Conservation (phyloP, 331 rosid species). For the Malus hybrid region DNA sequence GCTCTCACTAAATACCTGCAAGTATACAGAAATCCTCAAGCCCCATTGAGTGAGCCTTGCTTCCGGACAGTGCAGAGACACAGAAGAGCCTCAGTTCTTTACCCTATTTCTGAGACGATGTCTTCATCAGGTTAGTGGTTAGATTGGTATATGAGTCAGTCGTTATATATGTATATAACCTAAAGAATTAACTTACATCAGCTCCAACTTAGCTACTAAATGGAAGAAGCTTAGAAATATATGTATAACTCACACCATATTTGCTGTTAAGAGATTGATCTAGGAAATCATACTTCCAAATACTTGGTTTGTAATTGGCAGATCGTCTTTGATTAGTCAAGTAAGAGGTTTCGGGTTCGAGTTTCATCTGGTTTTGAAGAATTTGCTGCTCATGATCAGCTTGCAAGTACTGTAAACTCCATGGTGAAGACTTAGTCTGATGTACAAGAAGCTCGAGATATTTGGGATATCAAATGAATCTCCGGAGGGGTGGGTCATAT, state of each 20-base stretch:
- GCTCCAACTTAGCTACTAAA: conserved; percentile 18
- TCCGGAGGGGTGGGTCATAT: background rate
- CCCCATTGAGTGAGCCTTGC: too few relatives aligned
- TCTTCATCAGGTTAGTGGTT: too few relatives aligned
- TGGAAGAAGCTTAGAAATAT: background rate
- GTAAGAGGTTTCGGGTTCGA: background rate
- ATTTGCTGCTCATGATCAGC: background rate
- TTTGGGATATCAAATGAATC: background rate
- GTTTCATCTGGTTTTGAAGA: background rate
- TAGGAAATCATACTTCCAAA: conserved; percentile 38
- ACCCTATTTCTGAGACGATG: too few relatives aligned
- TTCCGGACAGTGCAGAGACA: too few relatives aligned
- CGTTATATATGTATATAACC: too few relatives aligned
- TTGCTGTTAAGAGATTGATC: conserved; percentile 29
- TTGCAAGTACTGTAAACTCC: background rate
- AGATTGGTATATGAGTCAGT: too few relatives aligned
- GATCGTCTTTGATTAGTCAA: conserved; percentile 23
- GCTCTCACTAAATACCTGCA: too few relatives aligned
- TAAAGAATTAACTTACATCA: background rate
- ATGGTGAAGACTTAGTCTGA: background rate
- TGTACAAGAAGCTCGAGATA: background rate
- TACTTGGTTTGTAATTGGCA: conserved; percentile 50
- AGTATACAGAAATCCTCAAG: too few relatives aligned
- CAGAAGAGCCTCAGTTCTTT: too few relatives aligned
- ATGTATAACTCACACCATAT: background rate